Conservation (phyloP, 1,139 yeast species). For the Geotrichum macrosporum region DNA sequence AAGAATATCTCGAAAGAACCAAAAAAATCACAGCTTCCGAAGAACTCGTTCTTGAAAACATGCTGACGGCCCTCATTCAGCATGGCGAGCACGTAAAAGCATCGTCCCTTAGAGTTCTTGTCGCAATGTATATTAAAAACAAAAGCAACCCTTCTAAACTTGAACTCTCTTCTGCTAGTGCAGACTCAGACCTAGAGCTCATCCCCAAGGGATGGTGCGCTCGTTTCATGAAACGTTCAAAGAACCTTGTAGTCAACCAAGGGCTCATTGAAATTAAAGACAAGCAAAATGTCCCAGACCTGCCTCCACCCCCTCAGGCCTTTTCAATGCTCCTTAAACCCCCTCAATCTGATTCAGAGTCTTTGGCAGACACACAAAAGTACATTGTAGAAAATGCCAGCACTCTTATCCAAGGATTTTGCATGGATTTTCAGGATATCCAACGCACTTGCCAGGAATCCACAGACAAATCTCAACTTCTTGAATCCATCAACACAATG, state of each 20-base stretch:
- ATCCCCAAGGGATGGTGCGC: constrained; percentile 24
- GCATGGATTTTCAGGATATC: constrained; percentile 8
- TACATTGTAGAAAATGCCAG: constrained; percentile 18
- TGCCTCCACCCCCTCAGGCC: constrained; percentile 4
- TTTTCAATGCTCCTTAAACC: constrained; percentile 16
- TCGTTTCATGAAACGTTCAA: constrained; percentile 20
- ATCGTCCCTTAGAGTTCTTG: constrained; percentile 18
- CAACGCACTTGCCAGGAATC: background rate
- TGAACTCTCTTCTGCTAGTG: constrained; percentile 1
- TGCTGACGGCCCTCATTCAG: constrained; percentile 20
- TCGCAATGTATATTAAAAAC: constrained; percentile 22
- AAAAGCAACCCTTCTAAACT: constrained; percentile 15
- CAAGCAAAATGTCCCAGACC: background rate
- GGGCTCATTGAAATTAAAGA: constrained; percentile 15
- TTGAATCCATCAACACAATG: background rate
- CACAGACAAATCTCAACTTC: background rate
- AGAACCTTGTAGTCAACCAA: constrained; percentile 15
- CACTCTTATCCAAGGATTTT: constrained; percentile 14
- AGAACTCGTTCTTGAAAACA: constrained; percentile 21
- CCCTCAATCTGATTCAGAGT: constrained; percentile 13
- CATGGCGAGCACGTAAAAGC: constrained; percentile 23
- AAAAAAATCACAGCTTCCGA: constrained; percentile 22
- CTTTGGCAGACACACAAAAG: constrained; percentile 13
- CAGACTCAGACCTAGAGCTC: constrained; percentile 8
- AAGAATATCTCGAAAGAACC: constrained; percentile 21